These are phyloP conservation scores for Suillus variegatus DNA, from an alignment of 768 basidiomycete species.

Conservation along the genomic window DNA sequence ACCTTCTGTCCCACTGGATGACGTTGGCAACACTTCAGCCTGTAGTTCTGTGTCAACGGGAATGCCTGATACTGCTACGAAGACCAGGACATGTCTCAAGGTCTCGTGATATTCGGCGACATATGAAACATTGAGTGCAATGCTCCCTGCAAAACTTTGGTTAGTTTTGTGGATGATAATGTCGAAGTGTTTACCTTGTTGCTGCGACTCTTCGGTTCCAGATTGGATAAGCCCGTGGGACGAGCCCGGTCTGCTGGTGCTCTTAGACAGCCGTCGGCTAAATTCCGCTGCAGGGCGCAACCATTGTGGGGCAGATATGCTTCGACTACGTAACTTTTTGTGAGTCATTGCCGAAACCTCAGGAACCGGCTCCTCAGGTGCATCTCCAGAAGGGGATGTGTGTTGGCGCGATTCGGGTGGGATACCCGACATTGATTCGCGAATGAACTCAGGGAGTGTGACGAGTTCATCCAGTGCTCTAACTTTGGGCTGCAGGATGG, in stretches of 20 bases:
- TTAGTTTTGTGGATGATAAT: neutral
- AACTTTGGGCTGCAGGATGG: slow-evolving; percentile 36
- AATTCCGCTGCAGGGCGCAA: slow-evolving; percentile 34
- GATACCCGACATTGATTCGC: slow-evolving; percentile 47
- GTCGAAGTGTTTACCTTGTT: neutral
- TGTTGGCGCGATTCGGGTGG: slow-evolving; percentile 15
- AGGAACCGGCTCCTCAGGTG: slow-evolving; percentile 15
- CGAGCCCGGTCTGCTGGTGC: slow-evolving; percentile 26
- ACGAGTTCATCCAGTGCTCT: slow-evolving; percentile 23
- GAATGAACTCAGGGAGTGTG: slow-evolving; percentile 64
- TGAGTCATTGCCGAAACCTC: slow-evolving; percentile 21
- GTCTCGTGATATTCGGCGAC: slow-evolving; percentile 85
- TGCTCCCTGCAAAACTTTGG: neutral
- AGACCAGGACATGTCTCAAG: slow-evolving; percentile 76
- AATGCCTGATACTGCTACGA: slow-evolving; percentile 58
- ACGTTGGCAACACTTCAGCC: slow-evolving; percentile 63
- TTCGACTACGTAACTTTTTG: slow-evolving; percentile 43
- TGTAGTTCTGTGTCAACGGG: slow-evolving; percentile 54
- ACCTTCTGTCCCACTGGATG: slow-evolving; percentile 40
- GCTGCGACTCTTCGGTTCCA: slow-evolving; percentile 5
- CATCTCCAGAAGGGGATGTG: slow-evolving; percentile 1
- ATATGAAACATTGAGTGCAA: slow-evolving; percentile 45
- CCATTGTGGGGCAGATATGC: slow-evolving; percentile 66
- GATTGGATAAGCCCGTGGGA: slow-evolving; percentile 25
- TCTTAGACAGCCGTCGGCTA: slow-evolving; percentile 15